Conservation (phyloP, 805 yeast species). For the Osmozyma mogii region DNA sequence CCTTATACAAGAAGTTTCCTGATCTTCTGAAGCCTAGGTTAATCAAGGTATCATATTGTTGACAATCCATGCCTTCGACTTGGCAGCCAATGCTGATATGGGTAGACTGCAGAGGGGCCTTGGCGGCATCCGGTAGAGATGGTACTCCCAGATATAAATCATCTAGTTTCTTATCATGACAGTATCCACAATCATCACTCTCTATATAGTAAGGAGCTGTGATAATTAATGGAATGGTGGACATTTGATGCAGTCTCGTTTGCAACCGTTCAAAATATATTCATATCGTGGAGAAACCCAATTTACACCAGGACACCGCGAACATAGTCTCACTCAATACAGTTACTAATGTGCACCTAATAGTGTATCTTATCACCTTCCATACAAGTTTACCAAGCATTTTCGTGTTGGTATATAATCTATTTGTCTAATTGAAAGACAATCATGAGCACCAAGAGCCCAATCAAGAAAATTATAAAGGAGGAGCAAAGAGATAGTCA, state of each 20-base stretch:
- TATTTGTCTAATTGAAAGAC: neutral
- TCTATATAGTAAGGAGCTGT: constrained; percentile 38
- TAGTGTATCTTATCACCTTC: neutral
- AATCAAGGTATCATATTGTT: constrained; percentile 56
- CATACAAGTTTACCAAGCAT: too few species aligned
- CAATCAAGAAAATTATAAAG: constrained; percentile 4
- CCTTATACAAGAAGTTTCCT: constrained; percentile 56
- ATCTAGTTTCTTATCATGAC: constrained; percentile 42
- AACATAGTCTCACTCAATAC: neutral
- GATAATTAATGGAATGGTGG: constrained; percentile 17
- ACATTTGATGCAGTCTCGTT: too few species aligned
- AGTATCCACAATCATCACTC: constrained; percentile 62
- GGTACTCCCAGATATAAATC: constrained; percentile 20
- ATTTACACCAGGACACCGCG: neutral
- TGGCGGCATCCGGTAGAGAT: constrained; percentile 17
- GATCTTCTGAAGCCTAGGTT: constrained; percentile 75
- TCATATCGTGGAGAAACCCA: too few species aligned
- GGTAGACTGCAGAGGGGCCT: constrained; percentile 12
- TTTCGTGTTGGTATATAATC: too few species aligned
- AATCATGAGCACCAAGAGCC: constrained; percentile 9
- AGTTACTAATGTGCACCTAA: neutral
- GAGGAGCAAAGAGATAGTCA: too few species aligned
- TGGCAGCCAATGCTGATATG: constrained; percentile 30
- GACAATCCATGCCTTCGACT: constrained; percentile 38
- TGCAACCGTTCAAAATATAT: too few species aligned